Evolutionary conservation across 495 filamentous ascomycete genomes (phyloP).

Genomic region (Penicillium maclennaniae): DNA sequence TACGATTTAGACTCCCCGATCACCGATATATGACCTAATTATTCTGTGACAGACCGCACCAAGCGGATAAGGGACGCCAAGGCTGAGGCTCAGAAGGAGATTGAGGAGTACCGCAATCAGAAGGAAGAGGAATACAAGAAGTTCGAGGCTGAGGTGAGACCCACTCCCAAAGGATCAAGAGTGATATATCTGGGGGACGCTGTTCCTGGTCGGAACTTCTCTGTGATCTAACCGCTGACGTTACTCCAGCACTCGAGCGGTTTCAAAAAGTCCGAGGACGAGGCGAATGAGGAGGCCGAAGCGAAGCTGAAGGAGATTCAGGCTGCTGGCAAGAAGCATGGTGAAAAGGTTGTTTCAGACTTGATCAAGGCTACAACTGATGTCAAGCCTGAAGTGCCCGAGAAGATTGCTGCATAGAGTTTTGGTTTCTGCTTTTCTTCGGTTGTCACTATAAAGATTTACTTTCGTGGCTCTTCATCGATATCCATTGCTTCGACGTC

Average conservation of each 20-base stretch:
- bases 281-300: constrained; percentile 78
- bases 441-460: constrained; percentile 16
- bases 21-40: constrained; percentile 9
- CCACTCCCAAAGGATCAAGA: neutral
- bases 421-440: constrained; percentile 16
- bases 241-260: constrained; percentile 68
- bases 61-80: constrained; percentile 95
- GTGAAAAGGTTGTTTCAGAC: constrained; percentile 73
- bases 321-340: constrained; percentile 69
- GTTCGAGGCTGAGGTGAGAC: constrained; percentile 81
- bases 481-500: constrained; percentile 23
- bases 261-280: constrained; percentile 83
- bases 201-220: neutral
- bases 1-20: constrained; percentile 33
- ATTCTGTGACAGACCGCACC: constrained; percentile 72
- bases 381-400: constrained; percentile 67
- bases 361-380: constrained; percentile 75
- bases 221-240: neutral
- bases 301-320: constrained; percentile 78
- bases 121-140: constrained; percentile 95
- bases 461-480: constrained; percentile 25
- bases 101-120: constrained; percentile 84
- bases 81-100: constrained; percentile 94
- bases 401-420: constrained; percentile 46
- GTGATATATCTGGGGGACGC: neutral